phyloP scores from a whole-genome alignment of 805 yeast species.

The Kluyveromyces siamensis region DNA sequence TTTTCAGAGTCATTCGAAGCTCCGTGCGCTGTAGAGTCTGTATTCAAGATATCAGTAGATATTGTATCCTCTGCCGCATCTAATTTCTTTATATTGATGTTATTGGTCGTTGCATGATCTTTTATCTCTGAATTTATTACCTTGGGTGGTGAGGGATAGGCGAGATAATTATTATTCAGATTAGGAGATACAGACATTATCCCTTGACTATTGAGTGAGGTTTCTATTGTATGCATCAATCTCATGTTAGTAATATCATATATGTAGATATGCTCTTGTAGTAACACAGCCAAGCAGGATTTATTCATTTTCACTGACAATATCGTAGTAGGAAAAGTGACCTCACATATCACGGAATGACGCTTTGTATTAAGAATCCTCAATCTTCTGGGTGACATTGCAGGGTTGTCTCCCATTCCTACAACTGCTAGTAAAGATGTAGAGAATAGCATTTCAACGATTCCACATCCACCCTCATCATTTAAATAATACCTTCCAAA shows the following conservation, averaged over 20 bases:
- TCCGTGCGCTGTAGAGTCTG: slow-evolving; percentile 2
- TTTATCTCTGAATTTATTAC: slow-evolving; percentile 29
- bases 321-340: slow-evolving; percentile 57
- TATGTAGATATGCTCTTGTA: slow-evolving; percentile 57
- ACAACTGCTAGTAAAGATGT: slow-evolving; percentile 65
- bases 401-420: slow-evolving; percentile 61
- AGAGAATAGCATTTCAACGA: slow-evolving; percentile 69
- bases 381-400: slow-evolving; percentile 70
- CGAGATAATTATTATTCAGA: slow-evolving; percentile 44
- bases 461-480: slow-evolving; percentile 48
- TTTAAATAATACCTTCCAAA: slow-evolving; percentile 45
- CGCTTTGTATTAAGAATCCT: slow-evolving; percentile 74
- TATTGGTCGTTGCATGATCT: slow-evolving; percentile 24
- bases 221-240: slow-evolving; percentile 47
- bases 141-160: slow-evolving; percentile 72
- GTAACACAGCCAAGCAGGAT: slow-evolving; percentile 50
- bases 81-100: slow-evolving; percentile 11
- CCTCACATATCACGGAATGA: slow-evolving; percentile 53
- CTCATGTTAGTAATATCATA: slow-evolving; percentile 68
- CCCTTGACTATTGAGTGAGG: slow-evolving; percentile 41
- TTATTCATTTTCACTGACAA: slow-evolving; percentile 56
- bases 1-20: slow-evolving; percentile 3
- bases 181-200: slow-evolving; percentile 53
- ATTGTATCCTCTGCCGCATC: slow-evolving; percentile 1
- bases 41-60: slow-evolving; percentile 1